Percentiles rank a stretch among this genome's conserved stretches.
These are phyloP conservation scores for Metarhizium brunneum DNA, from an alignment of 2,329 filamentous ascomycete genomes.

Conservation along the genomic window DNA sequence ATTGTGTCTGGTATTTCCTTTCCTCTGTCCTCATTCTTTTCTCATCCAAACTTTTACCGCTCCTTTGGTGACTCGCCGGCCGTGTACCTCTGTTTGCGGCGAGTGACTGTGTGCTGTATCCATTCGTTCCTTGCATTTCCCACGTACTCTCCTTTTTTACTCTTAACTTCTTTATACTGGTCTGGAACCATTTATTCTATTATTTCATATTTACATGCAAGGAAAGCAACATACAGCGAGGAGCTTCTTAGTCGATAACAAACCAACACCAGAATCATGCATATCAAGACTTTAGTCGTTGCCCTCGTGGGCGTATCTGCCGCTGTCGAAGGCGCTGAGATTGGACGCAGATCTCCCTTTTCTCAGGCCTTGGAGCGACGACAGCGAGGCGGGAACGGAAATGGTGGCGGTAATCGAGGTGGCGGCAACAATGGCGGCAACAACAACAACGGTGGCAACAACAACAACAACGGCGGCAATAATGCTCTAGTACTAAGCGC, in stretches of 20 bases:
- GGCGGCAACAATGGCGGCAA: slow-evolving; percentile 12
- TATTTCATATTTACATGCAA: slow-evolving; percentile 7
- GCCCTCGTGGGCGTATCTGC: slow-evolving; percentile 33
- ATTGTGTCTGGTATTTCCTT: slow-evolving; percentile 38
- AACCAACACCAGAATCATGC: slow-evolving; percentile 26
- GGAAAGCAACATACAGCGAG: neutral
- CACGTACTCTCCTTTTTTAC: neutral
- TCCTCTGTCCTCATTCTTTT: slow-evolving; percentile 25
- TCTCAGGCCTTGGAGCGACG: slow-evolving; percentile 29
- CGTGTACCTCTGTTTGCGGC: slow-evolving; percentile 19
- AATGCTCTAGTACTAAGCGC: slow-evolving; percentile 25
- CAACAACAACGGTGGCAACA: slow-evolving; percentile 12
- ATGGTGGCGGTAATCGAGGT: slow-evolving; percentile 1
- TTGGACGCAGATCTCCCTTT: slow-evolving; percentile 28
- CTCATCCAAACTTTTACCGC: slow-evolving; percentile 27
- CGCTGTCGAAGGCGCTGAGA: slow-evolving; percentile 32
- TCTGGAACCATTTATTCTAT: slow-evolving; percentile 13
- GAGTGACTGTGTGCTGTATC: slow-evolving; percentile 14
- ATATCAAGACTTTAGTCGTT: slow-evolving; percentile 39
- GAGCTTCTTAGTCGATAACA: neutral
- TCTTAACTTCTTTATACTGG: slow-evolving; percentile 9
- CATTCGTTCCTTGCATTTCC: slow-evolving; percentile 19
- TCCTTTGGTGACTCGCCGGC: slow-evolving; percentile 5
- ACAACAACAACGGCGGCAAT: slow-evolving; percentile 16
- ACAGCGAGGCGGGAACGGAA: slow-evolving; percentile 17